These are phyloP conservation scores for Erigeron canadensis DNA, from an alignment of 129 eudicot genomes.

Conservation along the genomic window DNA sequence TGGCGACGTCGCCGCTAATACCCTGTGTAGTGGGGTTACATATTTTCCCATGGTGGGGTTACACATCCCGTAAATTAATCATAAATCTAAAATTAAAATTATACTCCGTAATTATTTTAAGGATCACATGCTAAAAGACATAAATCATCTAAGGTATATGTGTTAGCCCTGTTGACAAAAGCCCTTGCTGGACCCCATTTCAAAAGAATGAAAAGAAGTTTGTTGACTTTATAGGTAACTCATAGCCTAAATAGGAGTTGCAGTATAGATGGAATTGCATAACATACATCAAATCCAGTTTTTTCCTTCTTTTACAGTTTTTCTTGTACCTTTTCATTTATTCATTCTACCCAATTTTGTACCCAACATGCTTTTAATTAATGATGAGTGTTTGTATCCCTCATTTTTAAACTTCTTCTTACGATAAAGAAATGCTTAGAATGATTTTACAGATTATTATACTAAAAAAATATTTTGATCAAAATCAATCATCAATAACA, in stretches of 20 bases:
- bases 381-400: neutral
- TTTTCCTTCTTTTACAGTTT: slow-evolving; percentile 13
- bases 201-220: neutral
- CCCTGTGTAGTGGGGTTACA: too few species aligned
- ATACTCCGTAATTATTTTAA: too few species aligned
- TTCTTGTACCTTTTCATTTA: slow-evolving; percentile 29
- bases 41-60: too few species aligned
- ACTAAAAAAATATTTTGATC: too few species aligned
- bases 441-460: too few species aligned
- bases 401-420: neutral
- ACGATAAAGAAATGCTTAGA: too few species aligned
- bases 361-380: neutral
- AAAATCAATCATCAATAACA: too few species aligned
- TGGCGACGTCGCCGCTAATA: too few species aligned
- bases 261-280: slow-evolving; percentile 6
- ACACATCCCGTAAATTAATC: too few species aligned
- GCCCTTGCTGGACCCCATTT: neutral
- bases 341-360: slow-evolving; percentile 28
- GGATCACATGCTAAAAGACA: too few species aligned
- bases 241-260: slow-evolving; percentile 10
- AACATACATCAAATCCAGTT: slow-evolving; percentile 16
- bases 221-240: slow-evolving; percentile 21
- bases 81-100: too few species aligned
- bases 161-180: slow-evolving; percentile 15
- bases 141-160: neutral